A percentile compares a stretch with the other conserved stretches of the same genome.
These are phyloP conservation scores for Ophiostoma populinum DNA, from an alignment of 2,329 filamentous ascomycete species.

Conservation along the genomic window DNA sequence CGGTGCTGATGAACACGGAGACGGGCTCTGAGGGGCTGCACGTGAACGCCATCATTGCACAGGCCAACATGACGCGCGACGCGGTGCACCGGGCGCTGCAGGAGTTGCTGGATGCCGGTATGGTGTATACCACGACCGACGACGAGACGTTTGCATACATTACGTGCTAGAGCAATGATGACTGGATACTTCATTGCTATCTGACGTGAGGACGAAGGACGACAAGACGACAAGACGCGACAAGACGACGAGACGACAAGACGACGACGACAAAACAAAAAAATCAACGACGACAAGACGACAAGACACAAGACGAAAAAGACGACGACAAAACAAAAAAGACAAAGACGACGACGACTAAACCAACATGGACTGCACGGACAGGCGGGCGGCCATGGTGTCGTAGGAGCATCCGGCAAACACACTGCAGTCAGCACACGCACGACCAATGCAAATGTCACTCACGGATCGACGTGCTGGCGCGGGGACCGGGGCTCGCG, in stretches of 20 bases:
- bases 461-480: conserved; percentile 7
- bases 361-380: too few relatives aligned
- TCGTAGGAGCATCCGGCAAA: too few relatives aligned
- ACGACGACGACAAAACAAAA: not conserved
- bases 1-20: conserved; percentile 45
- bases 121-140: conserved; percentile 83
- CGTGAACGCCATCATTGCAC: conserved; percentile 55
- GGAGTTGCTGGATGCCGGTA: conserved; percentile 54
- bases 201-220: not conserved
- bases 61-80: conserved; percentile 47
- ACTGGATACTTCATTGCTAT: too few relatives aligned
- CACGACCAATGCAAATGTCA: not conserved
- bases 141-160: conserved; percentile 53
- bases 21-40: conserved; percentile 74
- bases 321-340: not conserved
- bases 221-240: not conserved
- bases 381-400: too few relatives aligned
- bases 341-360: too few relatives aligned
- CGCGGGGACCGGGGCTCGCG: conserved; percentile 40
- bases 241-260: too few relatives aligned
- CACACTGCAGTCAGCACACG: not conserved
- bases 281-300: not conserved
- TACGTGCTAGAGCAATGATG: too few relatives aligned
- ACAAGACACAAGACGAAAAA: not conserved
- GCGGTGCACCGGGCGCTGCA: too few relatives aligned